Evolutionary conservation across 768 basidiomycete species (phyloP).

Genomic region (Tephrocybe sp.): DNA sequence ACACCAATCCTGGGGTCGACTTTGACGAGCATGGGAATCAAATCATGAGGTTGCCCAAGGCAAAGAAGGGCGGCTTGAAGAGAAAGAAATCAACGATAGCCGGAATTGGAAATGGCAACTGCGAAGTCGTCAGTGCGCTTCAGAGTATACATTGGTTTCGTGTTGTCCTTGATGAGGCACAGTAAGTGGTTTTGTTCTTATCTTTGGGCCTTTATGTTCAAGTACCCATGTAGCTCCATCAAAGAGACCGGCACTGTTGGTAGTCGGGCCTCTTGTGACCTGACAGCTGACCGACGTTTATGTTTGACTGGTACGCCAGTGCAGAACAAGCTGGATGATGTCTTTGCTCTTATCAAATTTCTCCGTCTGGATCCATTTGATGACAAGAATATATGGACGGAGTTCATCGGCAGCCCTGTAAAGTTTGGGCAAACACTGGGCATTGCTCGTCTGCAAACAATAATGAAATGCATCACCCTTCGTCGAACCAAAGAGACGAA

Average conservation of each 20-base stretch:
- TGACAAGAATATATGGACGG: conserved; percentile 90
- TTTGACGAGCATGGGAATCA: conserved; percentile 67
- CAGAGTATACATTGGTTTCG: conserved; percentile 97
- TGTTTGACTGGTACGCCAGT: conserved; percentile 98
- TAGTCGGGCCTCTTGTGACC: conserved; percentile 91
- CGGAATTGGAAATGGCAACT: conserved; percentile 33
- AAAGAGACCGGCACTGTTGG: conserved; percentile 95
- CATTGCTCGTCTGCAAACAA: conserved; percentile 88
- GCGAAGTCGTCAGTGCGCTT: conserved; percentile 69
- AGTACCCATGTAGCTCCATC: conserved; percentile 65
- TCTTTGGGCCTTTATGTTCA: not conserved
- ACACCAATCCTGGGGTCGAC: conserved; percentile 59
- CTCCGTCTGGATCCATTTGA: conserved; percentile 88
- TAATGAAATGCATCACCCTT: conserved; percentile 96
- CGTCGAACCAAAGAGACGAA: conserved; percentile 94
- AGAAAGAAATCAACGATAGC: conserved; percentile 51
- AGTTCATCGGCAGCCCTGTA: conserved; percentile 88
- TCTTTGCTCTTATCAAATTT: conserved; percentile 96
- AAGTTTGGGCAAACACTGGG: conserved; percentile 90
- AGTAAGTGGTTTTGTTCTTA: conserved; percentile 56
- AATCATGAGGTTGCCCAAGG: conserved; percentile 54
- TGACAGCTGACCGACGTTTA: conserved; percentile 88
- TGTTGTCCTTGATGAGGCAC: conserved; percentile 90
- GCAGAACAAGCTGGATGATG: conserved; percentile 98
- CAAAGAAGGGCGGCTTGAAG: conserved; percentile 68